Percentiles rank a stretch among this genome's conserved stretches.
Conservation (phyloP, 2,329 filamentous ascomycete genomes). For the Trichoderma afroharzianum region DNA sequence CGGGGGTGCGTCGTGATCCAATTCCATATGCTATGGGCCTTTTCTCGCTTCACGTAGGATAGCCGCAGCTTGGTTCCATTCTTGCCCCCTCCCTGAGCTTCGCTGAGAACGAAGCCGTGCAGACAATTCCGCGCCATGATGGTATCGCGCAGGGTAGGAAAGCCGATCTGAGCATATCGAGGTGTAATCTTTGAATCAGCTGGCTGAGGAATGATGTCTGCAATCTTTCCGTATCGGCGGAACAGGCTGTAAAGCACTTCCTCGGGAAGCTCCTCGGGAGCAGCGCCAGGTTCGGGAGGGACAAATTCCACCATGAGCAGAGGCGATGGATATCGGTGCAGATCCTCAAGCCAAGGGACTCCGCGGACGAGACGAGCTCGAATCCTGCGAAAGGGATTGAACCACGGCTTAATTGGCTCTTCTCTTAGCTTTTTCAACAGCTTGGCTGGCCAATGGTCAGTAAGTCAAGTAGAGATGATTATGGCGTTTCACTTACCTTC, state of each 20-base stretch:
- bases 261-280: conserved; percentile 75
- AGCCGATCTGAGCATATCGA: conserved; percentile 76
- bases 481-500: conserved; percentile 34
- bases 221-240: conserved; percentile 83
- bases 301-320: conserved; percentile 82
- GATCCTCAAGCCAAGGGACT: conserved; percentile 89
- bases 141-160: conserved; percentile 66
- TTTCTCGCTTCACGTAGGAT: conserved; percentile 77
- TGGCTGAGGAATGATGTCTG: conserved; percentile 77
- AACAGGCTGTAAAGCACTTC: conserved; percentile 86
- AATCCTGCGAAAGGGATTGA: conserved; percentile 74
- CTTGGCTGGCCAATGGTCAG: conserved; percentile 34
- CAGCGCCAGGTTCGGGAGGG: conserved; percentile 64
- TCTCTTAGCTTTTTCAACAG: conserved; percentile 63
- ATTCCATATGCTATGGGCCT: conserved; percentile 75
- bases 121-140: conserved; percentile 90
- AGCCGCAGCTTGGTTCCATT: conserved; percentile 73
- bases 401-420: conserved; percentile 80
- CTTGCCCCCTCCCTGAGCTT: conserved; percentile 69
- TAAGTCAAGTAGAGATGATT: neutral
- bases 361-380: conserved; percentile 72
- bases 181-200: conserved; percentile 83
- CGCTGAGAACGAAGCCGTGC: conserved; percentile 73
- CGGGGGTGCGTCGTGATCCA: conserved; percentile 84
- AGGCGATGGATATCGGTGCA: conserved; percentile 75